Percentiles rank a stretch among this genome's conserved stretches.
These are phyloP conservation scores for Teratosphaeriaceae sp. DNA, from an alignment of 2,329 filamentous ascomycete species.

Conservation along the genomic window DNA sequence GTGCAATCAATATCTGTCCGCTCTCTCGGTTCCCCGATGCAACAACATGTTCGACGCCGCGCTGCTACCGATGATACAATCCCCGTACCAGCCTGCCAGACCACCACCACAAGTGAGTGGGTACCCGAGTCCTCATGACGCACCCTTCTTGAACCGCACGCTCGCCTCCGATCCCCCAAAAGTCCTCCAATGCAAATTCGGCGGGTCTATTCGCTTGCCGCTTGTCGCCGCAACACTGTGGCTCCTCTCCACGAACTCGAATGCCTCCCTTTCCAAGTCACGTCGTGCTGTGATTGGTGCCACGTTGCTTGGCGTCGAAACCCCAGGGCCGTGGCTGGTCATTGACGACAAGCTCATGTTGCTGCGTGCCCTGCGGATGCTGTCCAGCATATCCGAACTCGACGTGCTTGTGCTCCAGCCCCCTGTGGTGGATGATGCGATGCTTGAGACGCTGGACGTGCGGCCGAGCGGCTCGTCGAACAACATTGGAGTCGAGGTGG, in stretches of 20 bases:
- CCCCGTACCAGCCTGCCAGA: neutral
- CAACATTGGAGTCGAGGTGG: neutral
- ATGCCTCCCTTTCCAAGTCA: neutral
- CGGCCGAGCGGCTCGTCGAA: neutral
- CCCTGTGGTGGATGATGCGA: no score
- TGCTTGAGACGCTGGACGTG: neutral
- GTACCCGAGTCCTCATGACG: neutral
- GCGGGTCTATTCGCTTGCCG: neutral
- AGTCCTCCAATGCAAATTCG: conserved; percentile 6
- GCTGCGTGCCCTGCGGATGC: neutral
- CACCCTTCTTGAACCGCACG: neutral
- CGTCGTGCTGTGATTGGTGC: neutral
- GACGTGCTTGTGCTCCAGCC: neutral
- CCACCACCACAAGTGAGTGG: neutral
- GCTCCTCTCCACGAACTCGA: neutral
- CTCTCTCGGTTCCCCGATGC: no score
- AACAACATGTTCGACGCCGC: neutral
- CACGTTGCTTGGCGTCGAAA: neutral
- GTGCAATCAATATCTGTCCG: no score
- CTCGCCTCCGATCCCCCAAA: conserved; percentile 2
- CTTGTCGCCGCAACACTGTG: neutral
- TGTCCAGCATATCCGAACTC: neutral
- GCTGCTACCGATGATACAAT: neutral
- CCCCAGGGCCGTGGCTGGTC: neutral
- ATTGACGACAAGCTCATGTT: neutral